phyloP scores from a whole-genome alignment of 495 filamentous ascomycete species.

The Jackrogersella minutella region DNA sequence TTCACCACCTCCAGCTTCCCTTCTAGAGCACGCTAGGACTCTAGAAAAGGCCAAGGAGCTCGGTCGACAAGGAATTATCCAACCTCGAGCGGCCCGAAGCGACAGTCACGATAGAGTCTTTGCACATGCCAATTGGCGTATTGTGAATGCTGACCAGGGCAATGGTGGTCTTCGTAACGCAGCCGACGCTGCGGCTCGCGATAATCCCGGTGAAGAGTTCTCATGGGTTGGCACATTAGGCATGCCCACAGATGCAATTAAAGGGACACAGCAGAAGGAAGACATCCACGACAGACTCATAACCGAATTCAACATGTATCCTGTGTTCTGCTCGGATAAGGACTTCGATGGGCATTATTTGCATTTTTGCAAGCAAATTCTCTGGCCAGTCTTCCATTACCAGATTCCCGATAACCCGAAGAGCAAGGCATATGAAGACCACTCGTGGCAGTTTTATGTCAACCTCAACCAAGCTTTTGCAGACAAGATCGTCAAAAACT shows the following conservation, averaged over 20 bases:
- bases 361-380: constrained; percentile 91
- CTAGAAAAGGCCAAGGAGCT: constrained; percentile 62
- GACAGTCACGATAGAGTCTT: constrained; percentile 70
- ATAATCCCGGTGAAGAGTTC: constrained; percentile 69
- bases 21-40: constrained; percentile 67
- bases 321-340: constrained; percentile 83
- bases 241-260: constrained; percentile 86
- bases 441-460: constrained; percentile 94
- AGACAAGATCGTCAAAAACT: constrained; percentile 84
- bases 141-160: constrained; percentile 84
- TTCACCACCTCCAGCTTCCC: constrained; percentile 72
- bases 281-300: constrained; percentile 82
- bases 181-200: constrained; percentile 74
- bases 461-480: constrained; percentile 91
- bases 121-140: constrained; percentile 75
- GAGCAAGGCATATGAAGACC: constrained; percentile 96
- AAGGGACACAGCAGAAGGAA: constrained; percentile 70
- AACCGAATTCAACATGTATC: constrained; percentile 79
- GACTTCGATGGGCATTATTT: constrained; percentile 93
- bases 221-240: constrained; percentile 91
- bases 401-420: constrained; percentile 96
- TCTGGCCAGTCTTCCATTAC: constrained; percentile 95
- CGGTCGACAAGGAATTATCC: constrained; percentile 55
- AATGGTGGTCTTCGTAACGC: constrained; percentile 92
- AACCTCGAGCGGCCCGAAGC: constrained; percentile 57